phyloP scores from a whole-genome alignment of 345 rosid genomes.

The Kernera saxatilis region DNA sequence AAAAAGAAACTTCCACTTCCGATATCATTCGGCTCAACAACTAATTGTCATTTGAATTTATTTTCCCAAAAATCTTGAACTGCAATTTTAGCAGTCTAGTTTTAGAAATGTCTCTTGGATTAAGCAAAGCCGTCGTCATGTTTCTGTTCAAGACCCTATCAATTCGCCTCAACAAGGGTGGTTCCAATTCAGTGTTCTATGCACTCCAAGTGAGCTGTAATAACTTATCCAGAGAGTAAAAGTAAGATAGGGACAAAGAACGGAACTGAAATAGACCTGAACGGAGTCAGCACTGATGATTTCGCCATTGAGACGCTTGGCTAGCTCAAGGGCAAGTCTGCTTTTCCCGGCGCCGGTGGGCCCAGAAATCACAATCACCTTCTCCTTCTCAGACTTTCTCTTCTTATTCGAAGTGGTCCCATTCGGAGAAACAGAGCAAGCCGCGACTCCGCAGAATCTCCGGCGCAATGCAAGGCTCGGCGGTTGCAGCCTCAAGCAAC shows the following conservation, averaged over 20 bases:
- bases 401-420: conserved; percentile 2
- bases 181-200: not conserved
- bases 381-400: conserved; percentile 35
- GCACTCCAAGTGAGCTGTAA: not conserved
- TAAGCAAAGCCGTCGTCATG: not conserved
- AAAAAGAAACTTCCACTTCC: conserved; percentile 9
- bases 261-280: conserved; percentile 43
- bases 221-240: not conserved
- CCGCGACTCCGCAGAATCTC: conserved; percentile 27
- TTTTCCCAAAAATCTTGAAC: not conserved
- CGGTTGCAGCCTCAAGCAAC: conserved; percentile 37
- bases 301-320: conserved; percentile 85
- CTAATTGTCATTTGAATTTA: not conserved
- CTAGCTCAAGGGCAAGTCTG: conserved; percentile 83
- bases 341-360: conserved; percentile 93
- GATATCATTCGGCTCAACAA: not conserved
- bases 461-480: conserved; percentile 26
- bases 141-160: not conserved
- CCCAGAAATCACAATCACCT: conserved; percentile 81
- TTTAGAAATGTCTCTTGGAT: not conserved
- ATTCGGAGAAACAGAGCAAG: conserved; percentile 31
- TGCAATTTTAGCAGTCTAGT: not conserved
- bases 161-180: not conserved
- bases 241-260: not conserved
- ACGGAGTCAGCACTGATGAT: conserved; percentile 98